Percentiles rank a stretch among this genome's conserved stretches.
phyloP scores from a whole-genome alignment of 2,329 filamentous ascomycete species.

The Curvularia sp. region DNA sequence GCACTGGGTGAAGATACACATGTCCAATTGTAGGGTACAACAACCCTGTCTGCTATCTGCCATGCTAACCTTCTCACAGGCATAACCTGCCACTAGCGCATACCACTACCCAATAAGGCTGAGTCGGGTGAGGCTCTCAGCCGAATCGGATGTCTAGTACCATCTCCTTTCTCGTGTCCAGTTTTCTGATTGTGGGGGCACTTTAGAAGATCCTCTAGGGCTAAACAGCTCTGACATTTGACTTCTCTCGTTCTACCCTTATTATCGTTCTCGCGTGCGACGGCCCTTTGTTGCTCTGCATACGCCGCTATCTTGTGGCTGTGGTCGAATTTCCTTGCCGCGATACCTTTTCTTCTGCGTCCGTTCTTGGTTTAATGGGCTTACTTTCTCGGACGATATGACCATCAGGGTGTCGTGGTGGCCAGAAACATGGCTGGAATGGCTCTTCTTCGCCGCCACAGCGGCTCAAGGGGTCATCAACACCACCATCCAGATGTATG shows the following conservation, averaged over 20 bases:
- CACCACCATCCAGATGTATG: constrained; percentile 27
- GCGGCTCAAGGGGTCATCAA: constrained; percentile 22
- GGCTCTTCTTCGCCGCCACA: constrained; percentile 25
- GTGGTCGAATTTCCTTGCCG: neutral
- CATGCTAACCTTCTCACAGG: neutral
- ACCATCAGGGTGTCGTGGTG: constrained; percentile 8
- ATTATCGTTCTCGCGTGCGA: neutral
- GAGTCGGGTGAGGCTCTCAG: neutral
- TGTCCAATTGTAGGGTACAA: neutral
- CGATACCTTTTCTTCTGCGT: neutral
- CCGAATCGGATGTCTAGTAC: neutral
- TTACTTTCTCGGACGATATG: neutral
- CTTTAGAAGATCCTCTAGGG: neutral
- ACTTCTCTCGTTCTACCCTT: neutral
- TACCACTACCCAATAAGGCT: neutral
- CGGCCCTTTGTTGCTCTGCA: neutral
- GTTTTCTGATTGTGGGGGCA: neutral
- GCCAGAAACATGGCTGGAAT: constrained; percentile 21
- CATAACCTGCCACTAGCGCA: neutral
- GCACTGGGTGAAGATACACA: neutral
- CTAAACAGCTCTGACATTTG: neutral
- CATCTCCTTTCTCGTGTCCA: constrained; percentile 3
- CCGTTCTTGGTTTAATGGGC: neutral
- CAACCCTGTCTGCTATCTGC: neutral
- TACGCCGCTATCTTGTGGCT: neutral